Evolutionary conservation across 1,284 basidiomycete species (phyloP).

Genomic region (Marasmius oreades): DNA sequence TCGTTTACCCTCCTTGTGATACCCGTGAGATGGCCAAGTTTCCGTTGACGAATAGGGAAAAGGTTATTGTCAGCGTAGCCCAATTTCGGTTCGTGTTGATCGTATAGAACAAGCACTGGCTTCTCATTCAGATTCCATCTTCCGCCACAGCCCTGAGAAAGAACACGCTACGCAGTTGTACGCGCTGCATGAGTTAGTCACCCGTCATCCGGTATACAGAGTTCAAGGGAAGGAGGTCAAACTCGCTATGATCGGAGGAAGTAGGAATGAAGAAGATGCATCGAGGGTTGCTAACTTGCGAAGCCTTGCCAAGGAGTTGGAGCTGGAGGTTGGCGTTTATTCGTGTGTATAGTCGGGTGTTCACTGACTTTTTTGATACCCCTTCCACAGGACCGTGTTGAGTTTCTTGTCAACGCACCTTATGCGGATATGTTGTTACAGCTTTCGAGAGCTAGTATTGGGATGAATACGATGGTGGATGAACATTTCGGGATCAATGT

Average conservation of each 20-base stretch:
- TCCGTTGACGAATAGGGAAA: slow-evolving; percentile 56
- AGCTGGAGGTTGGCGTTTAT: slow-evolving; percentile 50
- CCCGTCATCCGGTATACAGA: slow-evolving; percentile 55
- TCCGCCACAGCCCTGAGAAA: slow-evolving; percentile 88
- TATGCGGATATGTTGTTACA: slow-evolving; percentile 69
- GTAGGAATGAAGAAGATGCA: slow-evolving; percentile 75
- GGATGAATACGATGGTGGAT: slow-evolving; percentile 96
- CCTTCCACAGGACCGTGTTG: slow-evolving; percentile 54
- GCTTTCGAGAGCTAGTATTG: slow-evolving; percentile 76
- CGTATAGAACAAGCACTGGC: background rate
- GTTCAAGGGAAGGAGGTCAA: slow-evolving; percentile 30
- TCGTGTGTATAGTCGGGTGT: background rate
- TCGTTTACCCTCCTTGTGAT: slow-evolving; percentile 93
- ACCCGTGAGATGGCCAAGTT: slow-evolving; percentile 70
- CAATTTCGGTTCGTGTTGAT: slow-evolving; percentile 74
- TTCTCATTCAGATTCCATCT: background rate
- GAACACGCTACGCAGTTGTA: slow-evolving; percentile 83
- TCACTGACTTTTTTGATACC: background rate
- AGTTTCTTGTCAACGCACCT: slow-evolving; percentile 83
- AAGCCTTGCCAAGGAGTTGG: slow-evolving; percentile 57
- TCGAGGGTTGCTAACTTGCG: slow-evolving; percentile 64
- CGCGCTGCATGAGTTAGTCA: slow-evolving; percentile 64
- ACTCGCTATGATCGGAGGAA: slow-evolving; percentile 81
- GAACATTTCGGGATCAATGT: slow-evolving; percentile 99
- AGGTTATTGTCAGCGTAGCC: slow-evolving; percentile 81